phyloP scores from a whole-genome alignment of 164 flowering plant species.

The Macadamia tetraphylla region DNA sequence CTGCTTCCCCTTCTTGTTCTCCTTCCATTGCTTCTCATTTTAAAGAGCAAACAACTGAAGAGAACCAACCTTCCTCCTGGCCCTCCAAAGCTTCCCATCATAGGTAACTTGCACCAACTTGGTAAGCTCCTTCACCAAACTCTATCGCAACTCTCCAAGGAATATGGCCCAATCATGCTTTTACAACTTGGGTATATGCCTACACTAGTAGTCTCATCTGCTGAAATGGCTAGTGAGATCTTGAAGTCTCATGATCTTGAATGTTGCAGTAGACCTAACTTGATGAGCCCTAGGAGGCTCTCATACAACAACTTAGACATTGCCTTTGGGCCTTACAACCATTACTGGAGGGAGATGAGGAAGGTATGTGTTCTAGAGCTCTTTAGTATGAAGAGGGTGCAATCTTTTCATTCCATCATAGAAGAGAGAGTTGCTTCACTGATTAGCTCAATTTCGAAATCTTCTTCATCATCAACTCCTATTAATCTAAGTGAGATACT shows the following conservation, averaged over 20 bases:
- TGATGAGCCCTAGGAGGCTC: not conserved
- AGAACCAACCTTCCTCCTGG: not conserved
- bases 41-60: no score
- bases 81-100: not conserved
- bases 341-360: not conserved
- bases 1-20: no score
- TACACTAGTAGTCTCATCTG: no score
- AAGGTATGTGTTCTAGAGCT: not conserved
- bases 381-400: not conserved
- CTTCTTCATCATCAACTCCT: no score
- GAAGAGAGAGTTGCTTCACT: no score
- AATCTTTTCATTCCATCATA: no score
- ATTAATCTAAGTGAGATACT: conserved; percentile 9
- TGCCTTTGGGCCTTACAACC: not conserved
- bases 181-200: no score
- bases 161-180: not conserved
- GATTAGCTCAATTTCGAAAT: no score
- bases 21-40: no score
- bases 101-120: conserved; percentile 7
- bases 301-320: not conserved
- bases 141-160: not conserved
- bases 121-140: conserved; percentile 3
- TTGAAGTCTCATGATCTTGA: conserved; percentile 5
- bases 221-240: no score
- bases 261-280: conserved; percentile 6